Base-by-base conservation (phyloP, 345 rosid species). In the Iberis pinnata region DNA sequence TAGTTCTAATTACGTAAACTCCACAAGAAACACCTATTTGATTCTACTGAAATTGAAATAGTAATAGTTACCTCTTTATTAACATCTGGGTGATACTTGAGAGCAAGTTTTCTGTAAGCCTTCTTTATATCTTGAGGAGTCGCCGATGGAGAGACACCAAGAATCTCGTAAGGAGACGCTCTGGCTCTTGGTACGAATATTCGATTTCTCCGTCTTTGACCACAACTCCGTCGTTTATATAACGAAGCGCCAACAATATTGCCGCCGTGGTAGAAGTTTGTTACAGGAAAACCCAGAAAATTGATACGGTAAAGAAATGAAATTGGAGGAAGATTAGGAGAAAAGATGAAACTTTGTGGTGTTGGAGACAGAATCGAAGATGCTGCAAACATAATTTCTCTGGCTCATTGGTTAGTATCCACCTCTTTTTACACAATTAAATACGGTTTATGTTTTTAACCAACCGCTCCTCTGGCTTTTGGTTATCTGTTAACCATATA, bases 81-180 rank as follows among this genome's bases (percentile, higher is more conserved):
- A 53, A 92, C 93, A 70, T 92, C 96, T 53, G 98, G 96, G 56
- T 92, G 95, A 65, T 71, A 87, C 76, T 81, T 87, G 56, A 92
- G 71, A 70, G 98, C 98, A 67, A 92, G 96, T 76, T 78, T 92
- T 64, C 98, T 78, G 46, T 90, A 90, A 70, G 98, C 96, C 75
- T 80, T 82, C 64, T 92, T 90, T 70, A 90, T 87, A 51, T 92
- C 95, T 61, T 56, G 72, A n/a, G 87, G 69, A 64, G 84, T 71
- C 35, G 98, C 84, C 18, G 95, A 74, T 5, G 83, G 80, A 58
- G 95, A 71, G 49, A 87, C 89, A 4, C 86, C 95, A 52, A 84
- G 71, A 39, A 90, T 77, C 67, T 90, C 89, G 70, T 80, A 90
- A 18, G 98, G 98, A 67, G 95, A 79, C 18, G 68, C 88, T 64